Evolutionary conservation across 2,329 filamentous ascomycete species (phyloP), one percentile per base, ranked within the genome.

Genomic region (Stylonectria norvegica): DNA sequence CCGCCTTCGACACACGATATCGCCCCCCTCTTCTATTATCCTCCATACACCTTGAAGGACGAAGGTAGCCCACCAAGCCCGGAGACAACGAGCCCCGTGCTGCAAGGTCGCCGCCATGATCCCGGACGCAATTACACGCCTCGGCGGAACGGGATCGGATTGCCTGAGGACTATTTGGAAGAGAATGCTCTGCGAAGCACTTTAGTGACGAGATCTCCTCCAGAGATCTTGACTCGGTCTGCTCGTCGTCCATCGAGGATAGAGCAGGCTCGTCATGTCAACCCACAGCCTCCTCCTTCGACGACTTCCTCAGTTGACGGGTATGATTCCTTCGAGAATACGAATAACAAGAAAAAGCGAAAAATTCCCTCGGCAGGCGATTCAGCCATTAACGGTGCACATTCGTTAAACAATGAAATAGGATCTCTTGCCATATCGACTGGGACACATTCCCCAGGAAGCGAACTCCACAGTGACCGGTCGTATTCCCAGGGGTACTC

Each of bases 261-360:
- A 16, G 70, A 75, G n/a, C 64, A 68, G 20, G 48, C 66, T 20
- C 71, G 70, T 43, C 68, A 72, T 35, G 43, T 63, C 3, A 72
- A 72, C 40, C 65, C 70, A 14, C 73, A 79, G 30, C 78, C 80
- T 16, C 76, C 83, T 34, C 76, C 76, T 30, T 89, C 87, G 10
- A 81, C 83, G 17, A 75, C 79, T 5, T 85, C 83, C 4, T 85
- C 84, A 3, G 71, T 79, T 9, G 91, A 97, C 62, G 89, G 90
- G 11, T 97, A 97, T 63, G 93, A 98, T 64, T 93, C 89, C 5
- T 95, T 96, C 57, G 93, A 98, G 65, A 97, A 97, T 58, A 95
- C 89, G 23, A 97, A 95, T 64, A 98, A 98, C 63, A 98, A 98
- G 68, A 98, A 97, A 72, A 97, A 98, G 67, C 80, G 93, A 53